Conservation (phyloP, 2,329 filamentous ascomycete genomes). For the Nannizzia gypsea region DNA sequence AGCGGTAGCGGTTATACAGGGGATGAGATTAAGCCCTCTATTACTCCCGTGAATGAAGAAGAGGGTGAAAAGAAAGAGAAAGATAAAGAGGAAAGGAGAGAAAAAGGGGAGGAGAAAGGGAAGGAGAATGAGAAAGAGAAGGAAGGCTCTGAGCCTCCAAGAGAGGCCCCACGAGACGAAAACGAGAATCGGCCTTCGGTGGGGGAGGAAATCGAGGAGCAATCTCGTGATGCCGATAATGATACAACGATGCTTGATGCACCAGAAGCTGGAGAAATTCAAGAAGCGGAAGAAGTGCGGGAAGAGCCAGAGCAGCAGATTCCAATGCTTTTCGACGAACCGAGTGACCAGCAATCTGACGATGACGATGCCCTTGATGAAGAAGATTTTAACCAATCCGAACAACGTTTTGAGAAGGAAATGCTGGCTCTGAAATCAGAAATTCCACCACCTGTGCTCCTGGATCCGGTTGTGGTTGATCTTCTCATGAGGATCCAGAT, state of each 20-base stretch:
- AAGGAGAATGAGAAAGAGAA: background rate
- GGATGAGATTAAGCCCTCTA: background rate
- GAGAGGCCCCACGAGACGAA: background rate
- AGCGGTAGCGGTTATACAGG: background rate
- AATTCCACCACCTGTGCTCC: slow-evolving; percentile 32
- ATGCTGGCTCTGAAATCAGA: slow-evolving; percentile 33
- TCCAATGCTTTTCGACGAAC: slow-evolving; percentile 23
- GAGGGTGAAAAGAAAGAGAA: background rate
- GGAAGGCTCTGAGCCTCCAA: background rate
- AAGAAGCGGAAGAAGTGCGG: slow-evolving; percentile 11
- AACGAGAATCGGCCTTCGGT: background rate
- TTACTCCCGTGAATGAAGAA: background rate
- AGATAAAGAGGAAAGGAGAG: too few relatives aligned
- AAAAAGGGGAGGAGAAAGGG: background rate
- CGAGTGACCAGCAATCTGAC: slow-evolving; percentile 34
- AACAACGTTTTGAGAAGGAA: slow-evolving; percentile 35
- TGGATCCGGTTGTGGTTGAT: slow-evolving; percentile 32
- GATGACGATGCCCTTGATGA: slow-evolving; percentile 38
- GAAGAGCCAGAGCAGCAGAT: slow-evolving; percentile 10
- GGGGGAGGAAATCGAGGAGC: background rate
- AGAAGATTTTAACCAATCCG: slow-evolving; percentile 36
- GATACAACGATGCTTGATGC: background rate
- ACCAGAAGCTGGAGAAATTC: background rate
- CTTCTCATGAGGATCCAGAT: slow-evolving; percentile 35
- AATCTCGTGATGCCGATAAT: background rate